Evolutionary conservation across 2,329 filamentous ascomycete genomes (phyloP).

Genomic region (Didymella glomerata): DNA sequence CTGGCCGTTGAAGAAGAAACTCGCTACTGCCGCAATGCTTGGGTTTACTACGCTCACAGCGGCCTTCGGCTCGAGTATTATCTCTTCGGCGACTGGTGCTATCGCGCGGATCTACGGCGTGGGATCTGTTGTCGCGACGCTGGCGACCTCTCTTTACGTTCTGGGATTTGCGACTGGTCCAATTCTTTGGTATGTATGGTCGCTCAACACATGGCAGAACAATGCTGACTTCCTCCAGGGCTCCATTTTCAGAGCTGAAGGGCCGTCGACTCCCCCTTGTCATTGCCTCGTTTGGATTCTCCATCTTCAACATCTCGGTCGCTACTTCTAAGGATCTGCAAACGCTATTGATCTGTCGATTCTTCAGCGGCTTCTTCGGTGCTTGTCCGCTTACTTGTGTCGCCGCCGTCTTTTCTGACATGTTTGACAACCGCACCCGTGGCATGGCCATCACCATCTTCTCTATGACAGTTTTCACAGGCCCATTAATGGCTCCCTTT

Average conservation of each 20-base stretch:
- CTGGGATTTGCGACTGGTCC: conserved; percentile 42
- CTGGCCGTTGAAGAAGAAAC: conserved; percentile 82
- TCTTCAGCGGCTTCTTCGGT: conserved; percentile 63
- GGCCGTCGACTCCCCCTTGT: conserved; percentile 60
- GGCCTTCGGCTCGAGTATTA: conserved; percentile 67
- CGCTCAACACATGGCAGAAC: no score
- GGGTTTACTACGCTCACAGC: conserved; percentile 75
- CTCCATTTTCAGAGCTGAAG: conserved; percentile 62
- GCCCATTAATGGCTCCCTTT: conserved; percentile 62
- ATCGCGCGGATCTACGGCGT: conserved; percentile 55
- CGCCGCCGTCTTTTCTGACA: conserved; percentile 65
- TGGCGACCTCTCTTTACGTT: conserved; percentile 61
- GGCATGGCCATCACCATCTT: conserved; percentile 58
- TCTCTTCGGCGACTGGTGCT: conserved; percentile 49
- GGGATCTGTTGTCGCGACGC: conserved; percentile 57
- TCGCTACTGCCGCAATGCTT: conserved; percentile 72
- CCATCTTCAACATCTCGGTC: conserved; percentile 59
- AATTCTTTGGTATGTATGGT: conserved; percentile 8
- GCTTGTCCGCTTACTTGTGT: conserved; percentile 62
- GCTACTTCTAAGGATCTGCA: conserved; percentile 62
- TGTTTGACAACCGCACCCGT: conserved; percentile 58
- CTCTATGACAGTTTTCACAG: conserved; percentile 61
- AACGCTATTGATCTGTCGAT: conserved; percentile 62
- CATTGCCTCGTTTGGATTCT: conserved; percentile 61
- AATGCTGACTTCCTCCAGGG: conserved; percentile 58